Percentiles rank a stretch among this genome's conserved stretches.
Conservation (phyloP, 371 early-diverging fungal species). For the Rhizopus microsporus region DNA sequence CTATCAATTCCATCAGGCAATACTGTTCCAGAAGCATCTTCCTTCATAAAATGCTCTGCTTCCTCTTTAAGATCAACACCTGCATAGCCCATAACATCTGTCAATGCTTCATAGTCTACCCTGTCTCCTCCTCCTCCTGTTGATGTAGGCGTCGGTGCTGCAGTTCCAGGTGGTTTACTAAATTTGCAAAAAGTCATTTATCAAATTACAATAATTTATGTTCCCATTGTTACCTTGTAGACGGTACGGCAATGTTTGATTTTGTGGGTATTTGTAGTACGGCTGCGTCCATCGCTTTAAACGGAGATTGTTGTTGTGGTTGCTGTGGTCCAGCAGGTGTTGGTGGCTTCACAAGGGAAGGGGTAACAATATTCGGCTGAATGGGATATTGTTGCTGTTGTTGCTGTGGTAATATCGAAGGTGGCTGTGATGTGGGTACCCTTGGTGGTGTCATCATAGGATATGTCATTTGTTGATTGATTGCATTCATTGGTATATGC, state of each 20-base stretch:
- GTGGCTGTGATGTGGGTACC: background rate
- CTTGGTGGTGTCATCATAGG: background rate
- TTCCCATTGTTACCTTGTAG: constrained; percentile 14
- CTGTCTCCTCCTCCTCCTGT: constrained; percentile 35
- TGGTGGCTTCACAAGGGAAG: constrained; percentile 6
- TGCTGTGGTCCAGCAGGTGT: constrained; percentile 27
- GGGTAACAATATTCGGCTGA: background rate
- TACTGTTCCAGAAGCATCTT: constrained; percentile 29
- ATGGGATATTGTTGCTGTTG: constrained; percentile 16
- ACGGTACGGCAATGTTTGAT: constrained; percentile 10
- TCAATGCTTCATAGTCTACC: constrained; percentile 65
- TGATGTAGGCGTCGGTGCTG: constrained; percentile 4
- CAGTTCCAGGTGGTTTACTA: constrained; percentile 11
- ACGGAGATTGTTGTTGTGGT: too few species aligned
- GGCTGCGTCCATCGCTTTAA: too few species aligned
- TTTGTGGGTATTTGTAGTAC: constrained; percentile 35
- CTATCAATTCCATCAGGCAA: constrained; percentile 47
- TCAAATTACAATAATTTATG: background rate
- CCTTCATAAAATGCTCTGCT: constrained; percentile 53
- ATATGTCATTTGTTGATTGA: background rate
- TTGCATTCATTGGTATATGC: constrained; percentile 12
- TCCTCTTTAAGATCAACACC: constrained; percentile 84
- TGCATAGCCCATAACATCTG: constrained; percentile 85
- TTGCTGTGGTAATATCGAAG: background rate
- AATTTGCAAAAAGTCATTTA: background rate